A percentile compares a stretch with the other conserved stretches of the same genome.
These are phyloP conservation scores for Sporodiniella umbellata DNA, from an alignment of 371 early-diverging fungal genomes.

Conservation along the genomic window DNA sequence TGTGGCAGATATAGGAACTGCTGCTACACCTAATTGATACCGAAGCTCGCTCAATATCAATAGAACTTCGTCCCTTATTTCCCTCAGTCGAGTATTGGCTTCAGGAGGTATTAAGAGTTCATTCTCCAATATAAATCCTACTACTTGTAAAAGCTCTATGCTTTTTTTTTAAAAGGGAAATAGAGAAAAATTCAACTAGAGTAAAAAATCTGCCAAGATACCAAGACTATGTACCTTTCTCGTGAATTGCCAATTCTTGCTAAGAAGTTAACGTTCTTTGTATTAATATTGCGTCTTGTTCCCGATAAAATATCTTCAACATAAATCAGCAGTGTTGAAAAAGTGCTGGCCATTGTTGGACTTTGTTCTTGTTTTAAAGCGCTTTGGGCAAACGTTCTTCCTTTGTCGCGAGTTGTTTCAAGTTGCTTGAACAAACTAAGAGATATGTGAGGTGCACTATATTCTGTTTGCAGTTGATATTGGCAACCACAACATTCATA, in stretches of 20 bases:
- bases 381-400: conserved; percentile 15
- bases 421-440: conserved; percentile 10
- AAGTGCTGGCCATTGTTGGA: conserved; percentile 30
- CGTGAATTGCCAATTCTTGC: conserved; percentile 33
- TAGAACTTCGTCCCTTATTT: conserved; percentile 26
- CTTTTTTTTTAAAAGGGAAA: background rate
- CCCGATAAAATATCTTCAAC: conserved; percentile 29
- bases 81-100: conserved; percentile 7
- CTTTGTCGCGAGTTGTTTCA: conserved; percentile 12
- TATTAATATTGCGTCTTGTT: conserved; percentile 32
- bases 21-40: conserved; percentile 13
- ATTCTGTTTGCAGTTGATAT: conserved; percentile 4
- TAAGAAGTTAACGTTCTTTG: conserved; percentile 21
- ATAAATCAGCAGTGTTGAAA: conserved; percentile 23
- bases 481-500: conserved; percentile 36
- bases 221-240: conserved; percentile 33
- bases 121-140: conserved; percentile 34
- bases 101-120: conserved; percentile 18
- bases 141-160: conserved; percentile 12
- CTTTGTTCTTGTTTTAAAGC: conserved; percentile 6
- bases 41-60: conserved; percentile 15
- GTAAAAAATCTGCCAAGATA: too few relatives aligned
- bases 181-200: background rate
- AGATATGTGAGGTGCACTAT: conserved; percentile 16
- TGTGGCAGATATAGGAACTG: conserved; percentile 4